Percentiles rank a stretch among this genome's conserved stretches.
These are phyloP conservation scores for Colletotrichum liaoningense DNA, from an alignment of 2,329 filamentous ascomycete genomes.

Conservation along the genomic window DNA sequence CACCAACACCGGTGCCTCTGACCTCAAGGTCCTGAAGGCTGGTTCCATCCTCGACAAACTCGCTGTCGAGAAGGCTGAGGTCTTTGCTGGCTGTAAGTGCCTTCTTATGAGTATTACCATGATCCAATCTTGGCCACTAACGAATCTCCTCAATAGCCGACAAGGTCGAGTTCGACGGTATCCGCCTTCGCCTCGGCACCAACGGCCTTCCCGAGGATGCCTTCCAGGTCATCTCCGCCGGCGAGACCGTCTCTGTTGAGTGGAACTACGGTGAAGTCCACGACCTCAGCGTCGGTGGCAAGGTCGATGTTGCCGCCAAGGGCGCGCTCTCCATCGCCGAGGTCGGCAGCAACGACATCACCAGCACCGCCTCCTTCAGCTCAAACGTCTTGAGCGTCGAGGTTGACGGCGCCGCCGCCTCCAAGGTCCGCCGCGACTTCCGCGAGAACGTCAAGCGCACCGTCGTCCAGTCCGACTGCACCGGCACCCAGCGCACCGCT, in stretches of 20 bases:
- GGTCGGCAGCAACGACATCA: slow-evolving; percentile 61
- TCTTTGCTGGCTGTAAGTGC: slow-evolving; percentile 60
- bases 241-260: slow-evolving; percentile 61
- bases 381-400: slow-evolving; percentile 69
- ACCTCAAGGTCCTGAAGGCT: slow-evolving; percentile 63
- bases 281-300: slow-evolving; percentile 62
- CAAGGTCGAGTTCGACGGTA: slow-evolving; percentile 62
- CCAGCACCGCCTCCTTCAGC: slow-evolving; percentile 65
- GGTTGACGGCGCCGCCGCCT: slow-evolving; percentile 67
- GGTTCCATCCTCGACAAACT: slow-evolving; percentile 64
- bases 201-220: slow-evolving; percentile 56
- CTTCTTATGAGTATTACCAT: background rate
- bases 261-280: slow-evolving; percentile 69
- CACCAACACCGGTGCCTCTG: slow-evolving; percentile 62
- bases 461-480: slow-evolving; percentile 64
- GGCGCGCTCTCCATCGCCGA: slow-evolving; percentile 69
- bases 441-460: slow-evolving; percentile 58
- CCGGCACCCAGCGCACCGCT: slow-evolving; percentile 55
- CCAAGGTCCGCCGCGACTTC: slow-evolving; percentile 59
- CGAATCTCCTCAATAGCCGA: slow-evolving; percentile 43
- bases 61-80: slow-evolving; percentile 64
- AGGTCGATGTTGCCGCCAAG: slow-evolving; percentile 65
- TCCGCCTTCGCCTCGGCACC: slow-evolving; percentile 61
- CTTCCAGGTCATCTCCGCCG: slow-evolving; percentile 61
- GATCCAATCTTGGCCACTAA: slow-evolving; percentile 10